phyloP scores from a whole-genome alignment of 2,329 filamentous ascomycete genomes.

The Cladophialophora psammophila region DNA sequence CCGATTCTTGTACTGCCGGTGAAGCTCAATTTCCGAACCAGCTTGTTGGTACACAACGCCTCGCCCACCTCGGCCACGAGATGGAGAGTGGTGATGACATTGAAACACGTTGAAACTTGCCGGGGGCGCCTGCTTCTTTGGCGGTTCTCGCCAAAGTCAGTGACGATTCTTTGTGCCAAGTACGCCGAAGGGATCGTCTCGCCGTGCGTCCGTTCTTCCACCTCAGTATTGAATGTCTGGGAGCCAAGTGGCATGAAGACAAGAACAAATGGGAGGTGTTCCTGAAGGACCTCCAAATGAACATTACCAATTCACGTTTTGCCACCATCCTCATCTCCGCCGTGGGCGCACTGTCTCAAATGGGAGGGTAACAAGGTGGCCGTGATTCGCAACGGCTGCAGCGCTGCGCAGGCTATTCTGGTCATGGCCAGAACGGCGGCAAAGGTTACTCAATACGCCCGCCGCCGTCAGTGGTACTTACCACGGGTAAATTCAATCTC shows the following conservation, averaged over 20 bases:
- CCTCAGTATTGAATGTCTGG: constrained; percentile 37
- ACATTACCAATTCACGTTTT: constrained; percentile 18
- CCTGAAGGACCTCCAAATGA: constrained; percentile 38
- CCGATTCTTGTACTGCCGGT: constrained; percentile 67
- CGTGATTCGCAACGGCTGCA: constrained; percentile 65
- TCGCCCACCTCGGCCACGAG: constrained; percentile 47
- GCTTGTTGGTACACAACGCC: constrained; percentile 52
- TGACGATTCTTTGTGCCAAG: constrained; percentile 74
- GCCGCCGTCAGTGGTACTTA: constrained; percentile 8
- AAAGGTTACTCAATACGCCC: constrained; percentile 10
- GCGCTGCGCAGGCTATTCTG: constrained; percentile 65
- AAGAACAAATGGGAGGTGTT: constrained; percentile 42
- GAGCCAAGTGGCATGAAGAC: constrained; percentile 40
- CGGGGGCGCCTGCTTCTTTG: constrained; percentile 61
- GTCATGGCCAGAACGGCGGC: background rate
- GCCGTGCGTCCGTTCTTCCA: constrained; percentile 59
- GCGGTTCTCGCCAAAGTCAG: constrained; percentile 70
- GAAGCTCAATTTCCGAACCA: constrained; percentile 65
- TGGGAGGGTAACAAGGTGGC: constrained; percentile 63
- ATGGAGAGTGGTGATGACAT: constrained; percentile 61
- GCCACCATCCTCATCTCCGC: constrained; percentile 43
- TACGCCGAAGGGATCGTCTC: constrained; percentile 65
- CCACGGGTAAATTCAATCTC: constrained; percentile 35
- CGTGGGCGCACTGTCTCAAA: constrained; percentile 46
- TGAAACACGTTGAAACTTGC: constrained; percentile 68